Conservation (phyloP, 2,329 filamentous ascomycete species). For the Dendrostoma leiphaemia region DNA sequence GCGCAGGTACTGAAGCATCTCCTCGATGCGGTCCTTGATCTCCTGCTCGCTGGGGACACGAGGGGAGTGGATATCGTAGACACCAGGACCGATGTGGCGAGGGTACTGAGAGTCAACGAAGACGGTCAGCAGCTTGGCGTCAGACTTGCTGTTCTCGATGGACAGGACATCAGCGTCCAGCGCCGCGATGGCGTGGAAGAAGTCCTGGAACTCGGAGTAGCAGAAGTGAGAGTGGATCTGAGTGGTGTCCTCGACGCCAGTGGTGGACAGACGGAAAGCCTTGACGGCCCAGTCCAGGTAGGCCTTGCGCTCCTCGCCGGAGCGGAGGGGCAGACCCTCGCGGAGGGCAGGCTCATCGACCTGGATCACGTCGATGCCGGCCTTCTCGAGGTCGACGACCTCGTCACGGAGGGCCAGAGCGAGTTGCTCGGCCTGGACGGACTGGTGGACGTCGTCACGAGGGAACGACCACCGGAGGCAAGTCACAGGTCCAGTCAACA, state of each 20-base stretch:
- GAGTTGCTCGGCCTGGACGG: constrained; percentile 96
- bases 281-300: constrained; percentile 98
- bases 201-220: constrained; percentile 99
- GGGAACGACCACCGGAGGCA: constrained; percentile 99
- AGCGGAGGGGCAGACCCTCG: constrained; percentile 96
- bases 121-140: constrained; percentile 98
- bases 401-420: constrained; percentile 97
- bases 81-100: constrained; percentile 97
- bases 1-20: constrained; percentile 98
- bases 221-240: constrained; percentile 99
- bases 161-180: constrained; percentile 97
- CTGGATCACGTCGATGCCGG: constrained; percentile 96
- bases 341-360: constrained; percentile 98
- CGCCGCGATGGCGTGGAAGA: constrained; percentile 99
- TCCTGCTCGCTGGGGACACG: constrained; percentile 96
- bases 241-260: constrained; percentile 90
- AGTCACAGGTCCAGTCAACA: constrained; percentile 98
- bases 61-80: constrained; percentile 99
- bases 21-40: constrained; percentile 95
- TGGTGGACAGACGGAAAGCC: constrained; percentile 94
- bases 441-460: constrained; percentile 99
- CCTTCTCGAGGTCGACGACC: constrained; percentile 95
- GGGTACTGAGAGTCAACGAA: constrained; percentile 97
- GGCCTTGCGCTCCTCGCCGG: constrained; percentile 90
- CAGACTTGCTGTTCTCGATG: constrained; percentile 99